Base-by-base conservation (phyloP, 2,329 filamentous ascomycete species). In the Nemania sp. region DNA sequence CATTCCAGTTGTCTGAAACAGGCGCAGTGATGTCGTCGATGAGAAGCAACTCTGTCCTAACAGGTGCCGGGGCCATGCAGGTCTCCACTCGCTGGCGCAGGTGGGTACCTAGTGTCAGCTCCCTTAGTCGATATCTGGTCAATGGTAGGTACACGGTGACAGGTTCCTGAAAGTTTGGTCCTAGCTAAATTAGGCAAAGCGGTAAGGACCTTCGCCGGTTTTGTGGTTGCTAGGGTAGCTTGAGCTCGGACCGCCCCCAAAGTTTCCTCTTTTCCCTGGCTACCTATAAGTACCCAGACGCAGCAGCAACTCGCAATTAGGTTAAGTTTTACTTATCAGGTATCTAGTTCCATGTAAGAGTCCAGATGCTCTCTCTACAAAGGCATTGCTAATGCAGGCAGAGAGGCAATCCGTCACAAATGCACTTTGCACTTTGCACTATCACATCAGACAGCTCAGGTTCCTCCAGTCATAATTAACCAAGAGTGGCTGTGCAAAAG, bases 401-500 rank as follows among this genome's bases (percentile, higher is more conserved):
- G 7, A 43, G 22, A 59, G 57, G 18, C 26, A 26, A 13, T 24
- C 60, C 20, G 22, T 62, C 52, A 61, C 61, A 64, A 55, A 47
- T 65, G 61, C 65, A 64, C 56, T 29, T 61, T 5, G 47, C n/a
- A 52, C 58, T 41, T 61, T 60, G 66, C 67, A 59, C 27, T 51
- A 43, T 15, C 13, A 43, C 7, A 51, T 47, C 45, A 29, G 29
- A 38, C 5, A 55, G 26, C 47, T 18, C 38, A 43, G 43, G 60
- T 56, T 8, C 51, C 32, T 60, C 61, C 65, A 49, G n/a, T 60
- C 43, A 55, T 5, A 35, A 56, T 29, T 20, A 54, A 71, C 72
- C 73, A 74, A 75, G 70, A 45, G 73, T 74, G 74, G 74, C 74
- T 73, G 69, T 73, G 74, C 41, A 55, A 66, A 56, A 59, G 66